Evolutionary conservation across 169 alveolate genomes (phyloP), one percentile per base, ranked within the genome.

Genomic region (Eimeria praecox): DNA sequence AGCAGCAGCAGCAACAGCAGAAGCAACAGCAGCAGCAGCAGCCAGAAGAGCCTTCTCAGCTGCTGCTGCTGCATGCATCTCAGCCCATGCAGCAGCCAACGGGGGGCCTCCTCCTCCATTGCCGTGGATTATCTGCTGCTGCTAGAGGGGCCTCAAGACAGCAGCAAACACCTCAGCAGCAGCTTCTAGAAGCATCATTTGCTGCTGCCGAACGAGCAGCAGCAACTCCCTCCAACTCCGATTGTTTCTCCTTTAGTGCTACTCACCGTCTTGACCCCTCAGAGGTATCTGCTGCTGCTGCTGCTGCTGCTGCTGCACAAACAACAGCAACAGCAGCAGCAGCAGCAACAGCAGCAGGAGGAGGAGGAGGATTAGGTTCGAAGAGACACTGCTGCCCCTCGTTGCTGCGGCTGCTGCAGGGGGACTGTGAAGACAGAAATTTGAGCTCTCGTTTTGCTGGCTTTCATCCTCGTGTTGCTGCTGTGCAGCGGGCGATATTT

Each of bases 381-480:
- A 27, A 52, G 18, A 66, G 90, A 46, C 46, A 46, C 35, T 73
- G 87, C 62, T 71, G 77, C 90, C 95, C 95, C 44, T 69, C 87
- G 20, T 56, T 92, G 66, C 44, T 78, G 49, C 89, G 75, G 83
- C 92, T 92, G 42, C 88, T 92, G 62, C 69, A 54, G 54, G 85
- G 92, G 35, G 86, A 92, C 14, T 35, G 66, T 33, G 95, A 16
- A 30, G 83, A 52, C 5, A 35, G 49, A 52, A 82, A 80, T 30
- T 78, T 92, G 46, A 92, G 78, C 9, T 33, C 46, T 3, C 44
- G 35, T 27, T 59, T 92, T 44, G 66, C 77, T 8, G 83, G 78
- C 40, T 77, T 92, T 85, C 95, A 92, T 42, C 95, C 95, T 3
- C 87, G 91, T 20, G 71, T 92, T 42, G 90, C 95, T 30, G 87